These are phyloP conservation scores for Ilyonectria sp. DNA, from an alignment of 2,329 filamentous ascomycete genomes.

Conservation along the genomic window DNA sequence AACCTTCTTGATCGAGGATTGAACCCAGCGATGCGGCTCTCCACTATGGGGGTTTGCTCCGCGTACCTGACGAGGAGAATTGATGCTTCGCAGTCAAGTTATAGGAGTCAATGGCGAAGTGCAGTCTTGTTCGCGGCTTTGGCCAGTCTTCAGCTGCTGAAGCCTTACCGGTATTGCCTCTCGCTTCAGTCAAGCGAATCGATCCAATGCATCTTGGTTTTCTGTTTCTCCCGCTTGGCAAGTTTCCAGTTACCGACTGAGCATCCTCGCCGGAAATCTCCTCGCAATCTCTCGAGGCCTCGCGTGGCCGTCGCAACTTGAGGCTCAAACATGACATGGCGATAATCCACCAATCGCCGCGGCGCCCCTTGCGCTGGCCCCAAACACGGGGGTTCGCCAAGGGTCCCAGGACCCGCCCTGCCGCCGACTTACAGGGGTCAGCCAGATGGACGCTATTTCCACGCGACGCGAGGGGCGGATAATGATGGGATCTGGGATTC, in stretches of 20 bases:
- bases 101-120: not conserved
- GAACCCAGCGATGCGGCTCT: not conserved
- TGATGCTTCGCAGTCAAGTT: not conserved
- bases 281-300: slow-evolving; percentile 27
- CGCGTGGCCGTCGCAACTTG: slow-evolving; percentile 34
- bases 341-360: slow-evolving; percentile 47
- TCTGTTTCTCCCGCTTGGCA: slow-evolving; percentile 1
- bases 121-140: not conserved
- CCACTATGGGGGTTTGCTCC: not conserved
- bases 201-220: slow-evolving; percentile 2
- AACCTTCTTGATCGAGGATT: not conserved
- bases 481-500: not conserved
- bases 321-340: slow-evolving; percentile 47
- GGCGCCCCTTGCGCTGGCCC: slow-evolving; percentile 48
- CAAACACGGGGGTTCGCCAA: slow-evolving; percentile 36
- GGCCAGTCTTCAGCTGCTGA: not conserved
- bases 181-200: slow-evolving; percentile 11
- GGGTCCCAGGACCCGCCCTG: slow-evolving; percentile 17
- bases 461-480: not conserved
- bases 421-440: not conserved
- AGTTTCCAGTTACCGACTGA: not conserved
- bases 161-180: slow-evolving; percentile 14
- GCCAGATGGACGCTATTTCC: not conserved
- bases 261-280: slow-evolving; percentile 4
- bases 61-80: not conserved